Percentiles rank a stretch among this genome's conserved stretches.
Conservation (phyloP, 768 basidiomycete species). For the Mycena alexandri region DNA sequence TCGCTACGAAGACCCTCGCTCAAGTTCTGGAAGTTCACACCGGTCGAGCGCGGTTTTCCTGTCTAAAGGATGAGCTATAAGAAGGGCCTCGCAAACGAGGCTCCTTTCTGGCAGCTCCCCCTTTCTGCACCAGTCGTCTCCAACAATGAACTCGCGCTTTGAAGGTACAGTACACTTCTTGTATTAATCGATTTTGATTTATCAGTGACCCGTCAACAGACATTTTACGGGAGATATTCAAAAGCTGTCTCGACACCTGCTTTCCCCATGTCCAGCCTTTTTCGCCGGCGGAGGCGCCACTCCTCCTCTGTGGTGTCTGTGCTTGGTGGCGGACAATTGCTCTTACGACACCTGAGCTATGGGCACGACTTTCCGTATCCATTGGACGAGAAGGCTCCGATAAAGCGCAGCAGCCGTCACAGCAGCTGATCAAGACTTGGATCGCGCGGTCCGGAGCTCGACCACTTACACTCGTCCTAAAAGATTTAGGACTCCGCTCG, state of each 20-base stretch:
- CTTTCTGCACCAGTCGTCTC: background rate
- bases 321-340: constrained; percentile 19
- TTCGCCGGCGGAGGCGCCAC: constrained; percentile 21
- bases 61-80: background rate
- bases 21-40: too few relatives aligned
- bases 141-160: constrained; percentile 7
- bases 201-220: background rate
- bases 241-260: constrained; percentile 14
- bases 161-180: constrained; percentile 11
- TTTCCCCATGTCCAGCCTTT: constrained; percentile 19
- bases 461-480: constrained; percentile 23
- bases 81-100: background rate
- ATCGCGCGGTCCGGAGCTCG: constrained; percentile 27
- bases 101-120: too few relatives aligned
- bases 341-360: constrained; percentile 17
- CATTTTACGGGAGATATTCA: constrained; percentile 30
- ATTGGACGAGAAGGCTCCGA: constrained; percentile 11
- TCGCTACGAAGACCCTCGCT: too few relatives aligned
- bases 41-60: too few relatives aligned
- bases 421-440: constrained; percentile 20
- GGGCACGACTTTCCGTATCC: constrained; percentile 21
- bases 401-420: constrained; percentile 4
- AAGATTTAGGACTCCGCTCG: constrained; percentile 1
- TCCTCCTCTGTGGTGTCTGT: constrained; percentile 25
- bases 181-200: background rate